Base-by-base conservation (phyloP, 345 rosid species). In the Geranium brycei region DNA sequence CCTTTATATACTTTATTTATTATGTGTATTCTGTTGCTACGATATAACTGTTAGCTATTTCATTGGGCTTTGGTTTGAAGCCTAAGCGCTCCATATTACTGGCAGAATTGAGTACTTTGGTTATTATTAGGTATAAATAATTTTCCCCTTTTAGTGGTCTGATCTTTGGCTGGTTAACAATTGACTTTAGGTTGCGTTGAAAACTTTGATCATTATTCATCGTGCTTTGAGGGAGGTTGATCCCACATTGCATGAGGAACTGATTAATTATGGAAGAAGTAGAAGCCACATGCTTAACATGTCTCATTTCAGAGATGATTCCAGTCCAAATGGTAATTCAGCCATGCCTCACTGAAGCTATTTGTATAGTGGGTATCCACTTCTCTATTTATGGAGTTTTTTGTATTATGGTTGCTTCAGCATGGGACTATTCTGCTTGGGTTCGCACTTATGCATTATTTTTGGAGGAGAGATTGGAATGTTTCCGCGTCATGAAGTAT, bases 201-300 rank as follows among this genome's bases (percentile, higher is more conserved):
- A 93, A 84, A 90, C 96, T 57, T 82, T 93, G 62, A 79, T 90
- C 17, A 86, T 90, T 66, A 85, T 90, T 73, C 99, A 93, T 73
- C 97, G 99, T 73, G 89, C 97, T 68, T 70, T 93, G 78, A 90
- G 97, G 75, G 99, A 93, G 82, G 99, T 90, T 65, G 99, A 93
- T 78, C 95, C 90, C 40, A 88, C 99, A 0, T 90, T 93, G 75
- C 96, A 88, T 53, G 99, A 90, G 74, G 99, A 93, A 72, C 82
- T 93, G 62, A 88, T 90, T 62, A 93, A 93, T 65, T 93, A 93
- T 72, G 95, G 97, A 59, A 81, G 90, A 80, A 88, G 88, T 81
- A 82, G 92, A 77, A 84, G 55, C 73, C 99, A 90, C 68, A 88
- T 93, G 97, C 97, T 93, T 60, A 90, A 87, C 73, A 88, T 93